Evolutionary conservation across 495 filamentous ascomycete species (phyloP), one percentile per base, ranked within the genome.

Genomic region (Daldinia caldariorum): DNA sequence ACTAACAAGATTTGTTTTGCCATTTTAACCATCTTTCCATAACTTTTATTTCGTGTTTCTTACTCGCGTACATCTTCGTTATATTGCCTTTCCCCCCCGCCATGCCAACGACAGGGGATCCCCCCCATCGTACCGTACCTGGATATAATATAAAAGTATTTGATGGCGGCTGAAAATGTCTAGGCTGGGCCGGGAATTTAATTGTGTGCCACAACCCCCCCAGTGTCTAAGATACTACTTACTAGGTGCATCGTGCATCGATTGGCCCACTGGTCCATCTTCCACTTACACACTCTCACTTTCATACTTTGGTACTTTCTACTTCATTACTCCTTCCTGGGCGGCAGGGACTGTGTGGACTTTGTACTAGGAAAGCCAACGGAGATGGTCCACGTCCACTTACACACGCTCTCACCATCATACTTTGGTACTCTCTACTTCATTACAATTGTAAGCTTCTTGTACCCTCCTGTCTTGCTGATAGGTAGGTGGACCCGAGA

Each of bases 141-240:
- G 69, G 69, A 43, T 60, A 55, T 47, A 53, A 43, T 60, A 55
- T 47, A 53, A 26, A 26, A 63, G 61, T 68, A 65, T 67, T 62
- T 65, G 49, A 64, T 61, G 55, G 61, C 60, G 64, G 69, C 64
- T 68, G 63, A 68, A 64, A 65, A 68, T 72, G 63, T 72, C 69
- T 72, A 57, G 49, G 60, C 69, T 72, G 61, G 63, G 64, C 55
- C 64, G 64, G 61, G 69, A 56, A 72, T 61, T 72, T 64, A 61
- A 63, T 54, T 49, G 45, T 59, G 56, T 72, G 37, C 50, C 56
- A 68, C 69, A 53, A 43, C 20, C 56, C 59, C 54, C 59, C 60
- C n/a, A n/a, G 58, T 72, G 69, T 68, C 64, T 68, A 62, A 63
- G 63, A 63, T 72, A 72, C n/a, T n/a, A n/a, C n/a, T n/a, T n/a